Evolutionary conservation across 2,329 filamentous ascomycete genomes (phyloP), one percentile per base, ranked within the genome.

Genomic region (Penicillium freii): DNA sequence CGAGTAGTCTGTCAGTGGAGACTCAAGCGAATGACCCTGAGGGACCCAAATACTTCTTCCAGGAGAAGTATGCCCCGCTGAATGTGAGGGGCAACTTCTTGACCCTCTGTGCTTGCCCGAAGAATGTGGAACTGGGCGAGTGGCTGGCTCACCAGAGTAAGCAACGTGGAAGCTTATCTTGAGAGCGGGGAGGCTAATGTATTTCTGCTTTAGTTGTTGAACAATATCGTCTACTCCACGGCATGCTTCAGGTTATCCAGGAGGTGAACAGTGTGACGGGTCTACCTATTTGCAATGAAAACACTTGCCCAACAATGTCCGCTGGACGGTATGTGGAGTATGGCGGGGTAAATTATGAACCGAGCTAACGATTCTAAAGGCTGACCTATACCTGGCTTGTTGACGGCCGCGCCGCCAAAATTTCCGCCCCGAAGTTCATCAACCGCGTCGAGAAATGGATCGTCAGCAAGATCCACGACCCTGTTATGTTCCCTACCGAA

Each of bases 61-160:
- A 78, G 63, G 78, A 81, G 69, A 80, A 79, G 66, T 80, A 80
- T 59, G 87, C 89, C 54, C 90, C 88, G 72, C 87, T 96, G 70
- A 96, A 96, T 64, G 92, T 97, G 70, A 96, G 93, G 80, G 93
- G 93, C 58, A 97, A 97, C 79, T 97, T 97, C 73, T 91, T 96
- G 88, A 97, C 93, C 11, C 78, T 97, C 58, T 95, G 92, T 69
- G 91, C 92, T 49, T 89, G 92, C 71, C 93, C 93, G 23, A 92
- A 93, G 79, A 92, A 94, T 56, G 90, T 97, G 45, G 93, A 97
- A 70, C 87, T 91, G 72, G 93, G 91, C 64, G 93, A 97, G 77
- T 97, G 93, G 93, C 84, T 97, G 66, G 92, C 92, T 62, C 91
- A 97, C 75, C 93, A 97, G 82, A 87, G 93, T 96, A 82, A 71